Base-by-base conservation (phyloP, 768 basidiomycete genomes). In the Mrakia frigida region DNA sequence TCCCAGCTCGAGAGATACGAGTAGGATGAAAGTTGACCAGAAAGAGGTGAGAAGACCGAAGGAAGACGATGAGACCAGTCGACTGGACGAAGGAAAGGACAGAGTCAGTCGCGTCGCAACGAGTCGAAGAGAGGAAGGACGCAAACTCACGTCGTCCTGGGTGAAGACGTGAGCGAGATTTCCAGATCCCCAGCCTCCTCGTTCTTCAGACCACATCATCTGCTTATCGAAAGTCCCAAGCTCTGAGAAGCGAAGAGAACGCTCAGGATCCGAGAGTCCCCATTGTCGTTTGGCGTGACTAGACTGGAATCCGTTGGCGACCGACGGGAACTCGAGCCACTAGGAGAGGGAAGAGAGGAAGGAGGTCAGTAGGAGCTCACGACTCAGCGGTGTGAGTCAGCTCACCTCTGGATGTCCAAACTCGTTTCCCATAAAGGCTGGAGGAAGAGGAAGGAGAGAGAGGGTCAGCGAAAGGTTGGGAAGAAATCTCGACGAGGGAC, bases 371-470 rank as follows among this genome's bases (percentile, higher is more conserved):
- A 28, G n/a, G 43, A 16, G 5, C n/a, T 18, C 52, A 9, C 21
- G 3, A 53, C 25, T 6, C 5, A 50, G 33, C 3, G 23, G 35
- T 23, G 37, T 11, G 41, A 72, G 61, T 14, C 31, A 0, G 46
- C 61, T 43, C 18, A 79, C 78, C 68, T 79, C 79, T 2, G 79
- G 79, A 41, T 79, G 79, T 1, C 79, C 79, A 31, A 79, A 79
- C 79, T 79, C 79, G 74, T 79, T 79, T 37, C 79, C 79, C 79
- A 79, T 79, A 46, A 79, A 79, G 37, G 73, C 78, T 79, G 75
- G 23, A 46, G 23, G 35, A 60, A 31, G 31, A 23, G 14, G 39
- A 28, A 41, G 28, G 65, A 25, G 39, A 56, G 25, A 69, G 74
- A 2, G 13, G 46, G 56, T 37, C 70, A n/a, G 31, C 59, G 43